Evolutionary conservation across 148 eudicot species (phyloP).

Genomic region (Fagopyrum esculentum): DNA sequence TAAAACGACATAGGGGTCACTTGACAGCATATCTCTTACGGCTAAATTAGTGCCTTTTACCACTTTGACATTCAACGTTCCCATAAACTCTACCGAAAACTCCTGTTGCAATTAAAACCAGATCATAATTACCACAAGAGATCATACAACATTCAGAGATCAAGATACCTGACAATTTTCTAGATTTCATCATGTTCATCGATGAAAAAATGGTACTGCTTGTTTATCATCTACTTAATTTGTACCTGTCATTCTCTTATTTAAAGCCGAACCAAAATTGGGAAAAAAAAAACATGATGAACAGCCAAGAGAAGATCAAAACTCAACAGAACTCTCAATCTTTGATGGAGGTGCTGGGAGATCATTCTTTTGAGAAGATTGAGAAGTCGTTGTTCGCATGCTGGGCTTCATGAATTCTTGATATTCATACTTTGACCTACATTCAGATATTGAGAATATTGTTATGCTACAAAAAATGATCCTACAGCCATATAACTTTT

Average conservation of each 20-base stretch:
- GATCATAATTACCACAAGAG: background rate
- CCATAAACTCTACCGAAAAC: slow-evolving; percentile 79
- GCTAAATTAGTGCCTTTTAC: slow-evolving; percentile 85
- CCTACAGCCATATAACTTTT: background rate
- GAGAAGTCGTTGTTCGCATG: slow-evolving; percentile 46
- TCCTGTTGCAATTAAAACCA: slow-evolving; percentile 36
- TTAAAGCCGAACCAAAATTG: background rate
- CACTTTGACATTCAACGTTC: slow-evolving; percentile 66
- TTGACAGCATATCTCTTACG: slow-evolving; percentile 81
- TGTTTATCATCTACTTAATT: background rate
- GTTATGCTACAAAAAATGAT: background rate
- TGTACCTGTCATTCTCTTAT: background rate
- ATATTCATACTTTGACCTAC: slow-evolving; percentile 84
- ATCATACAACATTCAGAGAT: background rate
- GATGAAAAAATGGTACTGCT: background rate
- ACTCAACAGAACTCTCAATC: slow-evolving; percentile 41
- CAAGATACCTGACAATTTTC: background rate
- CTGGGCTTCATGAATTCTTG: slow-evolving; percentile 88
- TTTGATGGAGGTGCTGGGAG: slow-evolving; percentile 33
- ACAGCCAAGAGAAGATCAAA: background rate
- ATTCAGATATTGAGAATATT: slow-evolving; percentile 10
- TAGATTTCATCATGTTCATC: background rate
- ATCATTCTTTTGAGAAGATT: slow-evolving; percentile 30
- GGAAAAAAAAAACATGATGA: background rate
- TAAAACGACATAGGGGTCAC: slow-evolving; percentile 90